Evolutionary conservation across 2,329 filamentous ascomycete species (phyloP).

Genomic region (Aspergillus novofumigatus): DNA sequence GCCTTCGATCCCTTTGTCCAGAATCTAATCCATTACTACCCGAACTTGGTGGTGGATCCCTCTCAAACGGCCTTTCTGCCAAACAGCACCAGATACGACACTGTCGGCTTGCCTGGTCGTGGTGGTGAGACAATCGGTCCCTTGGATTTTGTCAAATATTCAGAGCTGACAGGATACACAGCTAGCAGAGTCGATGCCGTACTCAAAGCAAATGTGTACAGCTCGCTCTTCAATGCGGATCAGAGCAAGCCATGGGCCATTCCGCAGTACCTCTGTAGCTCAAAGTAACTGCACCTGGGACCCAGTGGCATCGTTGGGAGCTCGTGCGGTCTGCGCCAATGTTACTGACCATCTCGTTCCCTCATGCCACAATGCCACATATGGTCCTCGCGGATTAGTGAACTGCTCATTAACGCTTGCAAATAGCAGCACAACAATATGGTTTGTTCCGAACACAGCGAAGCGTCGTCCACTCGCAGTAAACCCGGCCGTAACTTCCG

Average conservation of each 20-base stretch:
- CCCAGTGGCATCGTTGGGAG: constrained; percentile 2
- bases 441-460: background rate
- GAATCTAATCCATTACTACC: constrained; percentile 12
- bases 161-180: background rate
- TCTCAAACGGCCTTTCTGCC: constrained; percentile 2
- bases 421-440: background rate
- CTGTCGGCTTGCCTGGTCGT: too few relatives aligned
- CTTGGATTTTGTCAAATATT: too few relatives aligned
- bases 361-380: too few relatives aligned
- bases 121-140: too few relatives aligned
- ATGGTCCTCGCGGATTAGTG: too few relatives aligned
- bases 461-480: background rate
- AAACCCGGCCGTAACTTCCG: background rate
- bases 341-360: constrained; percentile 3
- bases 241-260: constrained; percentile 4
- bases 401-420: too few relatives aligned
- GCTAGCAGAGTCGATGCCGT: constrained; percentile 1
- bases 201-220: constrained; percentile 11
- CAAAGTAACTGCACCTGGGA: constrained; percentile 12
- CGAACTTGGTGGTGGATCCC: background rate
- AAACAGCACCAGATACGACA: background rate
- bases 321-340: constrained; percentile 5
- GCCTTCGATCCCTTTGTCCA: constrained; percentile 15
- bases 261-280: constrained; percentile 6
- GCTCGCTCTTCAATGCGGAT: constrained; percentile 9